Evolutionary conservation across 805 yeast genomes (phyloP).

Genomic region (Lipomyces orientalis): DNA sequence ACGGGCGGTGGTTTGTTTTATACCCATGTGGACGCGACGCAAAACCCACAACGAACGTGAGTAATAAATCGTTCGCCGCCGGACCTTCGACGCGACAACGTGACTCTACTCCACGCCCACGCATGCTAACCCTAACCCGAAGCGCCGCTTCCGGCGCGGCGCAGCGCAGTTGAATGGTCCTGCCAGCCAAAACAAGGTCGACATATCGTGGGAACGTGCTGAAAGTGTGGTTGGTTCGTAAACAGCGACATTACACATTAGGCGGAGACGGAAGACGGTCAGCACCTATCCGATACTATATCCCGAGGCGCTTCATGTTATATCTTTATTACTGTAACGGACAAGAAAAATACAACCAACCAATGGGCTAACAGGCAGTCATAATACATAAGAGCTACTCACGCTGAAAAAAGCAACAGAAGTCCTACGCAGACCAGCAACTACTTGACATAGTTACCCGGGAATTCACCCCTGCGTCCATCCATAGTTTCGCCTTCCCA

Average conservation of each 20-base stretch:
- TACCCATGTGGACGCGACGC: no score
- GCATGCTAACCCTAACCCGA: background rate
- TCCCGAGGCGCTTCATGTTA: background rate
- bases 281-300: background rate
- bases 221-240: background rate
- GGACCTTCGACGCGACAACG: background rate
- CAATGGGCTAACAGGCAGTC: background rate
- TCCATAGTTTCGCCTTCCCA: constrained; percentile 55
- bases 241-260: no score
- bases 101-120: background rate
- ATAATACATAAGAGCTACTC: background rate
- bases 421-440: background rate
- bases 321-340: background rate
- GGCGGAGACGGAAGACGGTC: background rate
- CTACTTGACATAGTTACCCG: constrained; percentile 52
- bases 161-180: background rate
- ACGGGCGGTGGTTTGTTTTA: no score
- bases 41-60: background rate
- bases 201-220: background rate
- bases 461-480: constrained; percentile 54
- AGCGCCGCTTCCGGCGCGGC: constrained; percentile 1
- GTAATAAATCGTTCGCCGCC: background rate
- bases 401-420: background rate
- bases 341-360: background rate
- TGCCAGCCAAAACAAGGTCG: background rate